These are phyloP conservation scores for Coemansia sp. DNA, from an alignment of 192 early-diverging fungal species.

Conservation along the genomic window DNA sequence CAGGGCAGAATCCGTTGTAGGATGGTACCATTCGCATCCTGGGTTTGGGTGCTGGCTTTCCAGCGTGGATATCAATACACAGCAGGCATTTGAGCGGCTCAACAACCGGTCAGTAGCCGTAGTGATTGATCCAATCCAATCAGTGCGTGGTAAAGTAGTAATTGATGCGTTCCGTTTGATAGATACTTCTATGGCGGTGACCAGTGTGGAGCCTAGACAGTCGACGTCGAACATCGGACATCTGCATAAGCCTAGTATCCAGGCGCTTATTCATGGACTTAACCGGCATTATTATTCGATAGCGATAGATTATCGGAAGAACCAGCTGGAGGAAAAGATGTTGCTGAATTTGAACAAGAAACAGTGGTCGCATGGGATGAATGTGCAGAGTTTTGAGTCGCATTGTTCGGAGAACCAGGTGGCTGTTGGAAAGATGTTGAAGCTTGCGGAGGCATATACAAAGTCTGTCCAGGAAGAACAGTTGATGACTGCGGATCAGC, in stretches of 20 bases:
- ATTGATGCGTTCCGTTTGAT: conserved; percentile 99
- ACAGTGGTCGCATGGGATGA: conserved; percentile 97
- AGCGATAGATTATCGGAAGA: conserved; percentile 99
- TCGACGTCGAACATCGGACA: conserved; percentile 99
- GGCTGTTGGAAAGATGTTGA: conserved; percentile 87
- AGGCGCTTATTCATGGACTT: conserved; percentile 95
- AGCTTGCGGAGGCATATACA: conserved; percentile 90
- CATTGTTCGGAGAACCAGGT: conserved; percentile 83
- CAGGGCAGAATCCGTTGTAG: conserved; percentile 97
- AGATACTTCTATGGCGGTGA: conserved; percentile 79
- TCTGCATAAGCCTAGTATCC: conserved; percentile 96
- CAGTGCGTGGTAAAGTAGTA: conserved; percentile 99
- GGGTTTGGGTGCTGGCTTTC: conserved; percentile 99
- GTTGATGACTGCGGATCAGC: conserved; percentile 88
- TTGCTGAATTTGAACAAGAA: conserved; percentile 98
- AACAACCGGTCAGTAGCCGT: conserved; percentile 95
- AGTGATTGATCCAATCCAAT: conserved; percentile 99
- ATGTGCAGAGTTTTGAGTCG: conserved; percentile 75
- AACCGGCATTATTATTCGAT: conserved; percentile 99
- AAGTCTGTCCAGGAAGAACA: conserved; percentile 98
- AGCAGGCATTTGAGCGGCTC: conserved; percentile 95
- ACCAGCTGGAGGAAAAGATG: conserved; percentile 99
- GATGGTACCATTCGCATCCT: conserved; percentile 99
- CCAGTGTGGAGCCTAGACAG: conserved; percentile 93
- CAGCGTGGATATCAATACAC: conserved; percentile 98